Base-by-base conservation (phyloP, 2,329 filamentous ascomycete genomes). In the Paraconiothyrium brasiliense region DNA sequence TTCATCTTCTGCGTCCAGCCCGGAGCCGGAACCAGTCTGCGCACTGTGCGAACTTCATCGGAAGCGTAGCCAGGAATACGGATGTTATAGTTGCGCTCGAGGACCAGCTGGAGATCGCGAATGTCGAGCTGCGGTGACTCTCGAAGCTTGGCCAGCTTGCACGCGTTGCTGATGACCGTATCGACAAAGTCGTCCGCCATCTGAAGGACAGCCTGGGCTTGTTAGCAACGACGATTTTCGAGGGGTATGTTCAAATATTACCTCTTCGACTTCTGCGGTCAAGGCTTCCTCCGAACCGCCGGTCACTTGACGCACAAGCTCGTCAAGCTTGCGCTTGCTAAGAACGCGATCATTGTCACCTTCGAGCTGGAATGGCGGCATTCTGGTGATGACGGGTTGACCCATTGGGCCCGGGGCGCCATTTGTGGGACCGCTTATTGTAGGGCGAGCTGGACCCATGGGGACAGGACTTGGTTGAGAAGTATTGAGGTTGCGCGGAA, bases 1-100 rank as follows among this genome's bases (percentile, higher is more conserved):
- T 93, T 94, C 90, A 99, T 96, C 85, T 99, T 99, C 68, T 92
- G 90, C 64, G 95, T 94, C 93, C 95, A 99, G 24, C 89, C 92
- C 16, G 90, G 84, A 22, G 93, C 90, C 1, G 95, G 95, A 76
- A 95, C 91, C 57, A 96, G 91, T 83, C 97, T 97, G 77, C 94
- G 90, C 34, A 98, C 94, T 0, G 93, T 97, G 60, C 95, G 90
- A 62, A 97, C 87, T 80, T 99, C 95, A 75, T 99, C 95, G 3
- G 93, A 92, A 0, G 93, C 92, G 80, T 97, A 98, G 13, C 95
- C 95, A 0, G 95, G 95, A 61, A 99, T 93, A 73, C 90, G 90
- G 65, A 90, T 86, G 77, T 87, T 90, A 79, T 90, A 92, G 76
- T 89, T 89, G 78, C 90, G 90, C 70, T 86, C 82, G 4, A 77